Conservation (phyloP, 164 flowering plant species). For the Warburgia ugandensis region DNA sequence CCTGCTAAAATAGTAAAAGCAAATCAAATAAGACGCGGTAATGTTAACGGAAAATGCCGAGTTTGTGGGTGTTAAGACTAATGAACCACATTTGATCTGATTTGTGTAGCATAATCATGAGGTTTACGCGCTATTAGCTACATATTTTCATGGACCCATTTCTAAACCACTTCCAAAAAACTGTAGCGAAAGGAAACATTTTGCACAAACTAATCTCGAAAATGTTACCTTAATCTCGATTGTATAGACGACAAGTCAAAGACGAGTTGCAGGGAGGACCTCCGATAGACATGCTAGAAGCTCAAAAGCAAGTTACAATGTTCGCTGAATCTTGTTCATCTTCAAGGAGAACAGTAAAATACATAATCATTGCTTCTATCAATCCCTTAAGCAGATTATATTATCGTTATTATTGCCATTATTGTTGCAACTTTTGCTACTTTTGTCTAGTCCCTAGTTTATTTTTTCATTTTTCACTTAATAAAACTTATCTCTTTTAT, state of each 20-base stretch:
- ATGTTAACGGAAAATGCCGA: no score
- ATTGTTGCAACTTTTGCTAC: neutral
- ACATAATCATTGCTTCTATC: no score
- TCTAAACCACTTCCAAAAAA: constrained; percentile 1
- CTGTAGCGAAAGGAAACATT: neutral
- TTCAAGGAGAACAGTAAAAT: no score
- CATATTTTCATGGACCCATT: constrained; percentile 8
- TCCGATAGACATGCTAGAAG: neutral
- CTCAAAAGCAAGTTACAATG: neutral
- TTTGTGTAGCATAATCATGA: constrained; percentile 2
- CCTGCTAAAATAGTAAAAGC: no score
- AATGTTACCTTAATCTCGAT: neutral
- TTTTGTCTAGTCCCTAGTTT: no score
- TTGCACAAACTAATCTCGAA: neutral
- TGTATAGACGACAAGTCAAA: neutral
- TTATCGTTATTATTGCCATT: neutral
- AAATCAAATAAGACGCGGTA: no score
- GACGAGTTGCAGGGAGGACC: neutral
- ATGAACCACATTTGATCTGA: neutral
- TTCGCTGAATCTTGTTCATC: neutral
- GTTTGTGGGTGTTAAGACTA: no score
- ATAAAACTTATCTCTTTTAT: neutral
- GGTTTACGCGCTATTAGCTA: constrained; percentile 2
- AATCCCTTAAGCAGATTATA: no score
- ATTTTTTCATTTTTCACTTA: neutral